These are phyloP conservation scores for Mucor lusitanicus DNA, from an alignment of 371 early-diverging fungal species.

Conservation along the genomic window DNA sequence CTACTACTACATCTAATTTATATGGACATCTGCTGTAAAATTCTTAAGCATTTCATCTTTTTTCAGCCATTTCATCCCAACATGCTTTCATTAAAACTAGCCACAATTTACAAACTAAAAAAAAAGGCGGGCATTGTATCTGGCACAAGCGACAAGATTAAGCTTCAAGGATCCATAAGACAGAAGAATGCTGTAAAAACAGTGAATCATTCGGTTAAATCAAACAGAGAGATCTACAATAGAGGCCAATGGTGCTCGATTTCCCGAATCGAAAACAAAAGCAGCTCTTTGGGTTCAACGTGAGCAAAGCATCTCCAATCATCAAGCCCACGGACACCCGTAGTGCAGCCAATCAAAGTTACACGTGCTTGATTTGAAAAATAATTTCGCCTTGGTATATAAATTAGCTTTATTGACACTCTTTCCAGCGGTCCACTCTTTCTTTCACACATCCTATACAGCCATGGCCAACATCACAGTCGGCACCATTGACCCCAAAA, in stretches of 20 bases:
- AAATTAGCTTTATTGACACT: background rate
- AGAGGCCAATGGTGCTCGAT: background rate
- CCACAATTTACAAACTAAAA: too few relatives aligned
- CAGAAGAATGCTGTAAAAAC: too few relatives aligned
- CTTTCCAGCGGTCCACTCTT: background rate
- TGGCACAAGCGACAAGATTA: too few relatives aligned
- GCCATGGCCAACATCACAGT: slow-evolving; percentile 15
- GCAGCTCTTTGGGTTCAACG: background rate
- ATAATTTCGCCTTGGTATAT: background rate
- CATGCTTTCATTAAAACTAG: too few relatives aligned
- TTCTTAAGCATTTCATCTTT: too few relatives aligned
- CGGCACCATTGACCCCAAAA: slow-evolving; percentile 7
- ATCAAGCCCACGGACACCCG: slow-evolving; percentile 1
- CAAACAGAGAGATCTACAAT: background rate
- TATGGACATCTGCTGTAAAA: too few relatives aligned
- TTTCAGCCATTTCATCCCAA: too few relatives aligned
- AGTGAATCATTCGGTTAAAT: background rate
- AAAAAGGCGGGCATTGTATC: background rate
- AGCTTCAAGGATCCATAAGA: too few relatives aligned
- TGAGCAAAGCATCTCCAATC: slow-evolving; percentile 5
- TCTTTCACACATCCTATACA: background rate
- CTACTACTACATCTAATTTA: too few relatives aligned
- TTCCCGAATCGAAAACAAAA: background rate
- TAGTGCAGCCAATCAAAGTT: background rate
- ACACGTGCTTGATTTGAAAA: slow-evolving; percentile 2